Evolutionary conservation across 805 yeast genomes (phyloP), one percentile per base, ranked within the genome.

Genomic region (Kodamaea jinghongensis): DNA sequence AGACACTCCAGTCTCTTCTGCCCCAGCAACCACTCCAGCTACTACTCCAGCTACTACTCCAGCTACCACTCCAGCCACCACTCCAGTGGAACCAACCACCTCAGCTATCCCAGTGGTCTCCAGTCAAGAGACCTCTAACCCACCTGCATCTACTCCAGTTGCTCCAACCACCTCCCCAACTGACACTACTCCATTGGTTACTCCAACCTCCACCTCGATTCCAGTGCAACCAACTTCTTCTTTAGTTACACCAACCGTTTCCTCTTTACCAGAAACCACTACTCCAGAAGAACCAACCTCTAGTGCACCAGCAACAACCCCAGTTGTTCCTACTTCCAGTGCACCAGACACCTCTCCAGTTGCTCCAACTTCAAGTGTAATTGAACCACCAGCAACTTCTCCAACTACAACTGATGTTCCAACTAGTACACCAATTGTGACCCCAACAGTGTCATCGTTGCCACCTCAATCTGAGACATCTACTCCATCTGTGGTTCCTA

Each of bases 381-480:
- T 14, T 27, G 31, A 27, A 17, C 7, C 38, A 12, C 23, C 38
- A 27, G 17, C 32, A 15, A 20, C 38, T 12, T 13, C 17, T 11
- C 31, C 15, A 17, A 25, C 29, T 29, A 23, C n/a, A 10, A 20
- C 37, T n/a, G 22, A n/a, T n/a, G 12, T 17, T 20, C 20, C 29
- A 34, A 11, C 26, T 16, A n/a, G n/a, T n/a, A 6, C 27, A 11
- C 32, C 31, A 32, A n/a, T 23, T 16, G 14, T 9, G 22, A 34
- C 31, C 31, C 38, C 38, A 25, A 34, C 38, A 4, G 41, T 17
- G 34, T 27, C 39, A 10, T n/a, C n/a, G n/a, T n/a, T n/a, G n/a
- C n/a, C n/a, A n/a, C n/a, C n/a, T n/a, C n/a, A n/a, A n/a, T n/a
- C n/a, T n/a, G n/a, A n/a, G n/a, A n/a, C n/a, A n/a, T n/a, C 31